These are phyloP conservation scores for Yamadazyma membranifaciens DNA, from an alignment of 1,139 yeast species.

Conservation along the genomic window DNA sequence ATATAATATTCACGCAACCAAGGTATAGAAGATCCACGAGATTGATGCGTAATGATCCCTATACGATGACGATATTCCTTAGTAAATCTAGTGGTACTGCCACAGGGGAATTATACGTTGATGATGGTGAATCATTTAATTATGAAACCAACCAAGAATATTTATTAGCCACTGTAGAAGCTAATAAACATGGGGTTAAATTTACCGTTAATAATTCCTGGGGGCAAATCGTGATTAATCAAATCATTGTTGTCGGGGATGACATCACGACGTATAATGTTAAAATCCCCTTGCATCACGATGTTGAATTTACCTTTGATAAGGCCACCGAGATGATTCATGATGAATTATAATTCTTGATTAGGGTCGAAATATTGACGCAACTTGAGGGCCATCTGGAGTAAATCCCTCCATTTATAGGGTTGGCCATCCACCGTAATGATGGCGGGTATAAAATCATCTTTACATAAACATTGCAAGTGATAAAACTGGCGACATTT, in stretches of 20 bases:
- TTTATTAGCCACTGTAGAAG: constrained; percentile 36
- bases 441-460: constrained; percentile 27
- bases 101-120: constrained; percentile 60
- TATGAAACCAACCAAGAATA: constrained; percentile 49
- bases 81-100: constrained; percentile 47
- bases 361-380: background rate
- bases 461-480: constrained; percentile 37
- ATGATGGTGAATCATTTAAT: constrained; percentile 76
- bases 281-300: constrained; percentile 49
- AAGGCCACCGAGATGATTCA: constrained; percentile 18
- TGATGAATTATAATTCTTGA: constrained; percentile 25
- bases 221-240: constrained; percentile 48
- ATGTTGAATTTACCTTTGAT: constrained; percentile 17
- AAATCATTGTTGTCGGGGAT: constrained; percentile 41
- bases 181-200: constrained; percentile 12
- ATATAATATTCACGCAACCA: constrained; percentile 63
- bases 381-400: constrained; percentile 19
- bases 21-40: constrained; percentile 78
- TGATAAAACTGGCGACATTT: constrained; percentile 41
- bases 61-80: constrained; percentile 68
- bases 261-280: constrained; percentile 24
- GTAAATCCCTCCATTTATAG: constrained; percentile 39
- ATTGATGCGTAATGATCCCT: constrained; percentile 81
- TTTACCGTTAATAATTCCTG: constrained; percentile 12
- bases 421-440: constrained; percentile 12